Conservation (phyloP, 305 asterid species). For the Solanum hybrid region DNA sequence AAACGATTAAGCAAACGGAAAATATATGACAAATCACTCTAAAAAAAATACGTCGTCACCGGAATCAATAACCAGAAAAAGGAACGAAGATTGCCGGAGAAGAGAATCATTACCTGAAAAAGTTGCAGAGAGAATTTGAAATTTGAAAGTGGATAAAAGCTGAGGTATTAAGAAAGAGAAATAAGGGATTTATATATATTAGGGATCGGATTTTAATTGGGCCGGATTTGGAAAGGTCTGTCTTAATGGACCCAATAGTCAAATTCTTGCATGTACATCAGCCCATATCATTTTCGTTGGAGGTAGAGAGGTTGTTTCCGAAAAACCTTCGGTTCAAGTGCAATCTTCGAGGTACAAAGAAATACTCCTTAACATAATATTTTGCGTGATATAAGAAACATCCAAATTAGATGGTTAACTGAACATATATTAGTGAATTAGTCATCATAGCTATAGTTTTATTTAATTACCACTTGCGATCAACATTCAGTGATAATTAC, state of each 20-base stretch:
- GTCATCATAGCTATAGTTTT: neutral
- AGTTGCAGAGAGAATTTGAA: neutral
- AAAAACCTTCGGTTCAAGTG: too few relatives aligned
- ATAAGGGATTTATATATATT: neutral
- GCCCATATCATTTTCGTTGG: neutral
- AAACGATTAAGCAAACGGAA: neutral
- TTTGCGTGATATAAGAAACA: neutral
- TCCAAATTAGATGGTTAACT: neutral
- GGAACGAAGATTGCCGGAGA: neutral
- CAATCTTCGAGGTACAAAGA: neutral
- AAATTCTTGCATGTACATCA: neutral
- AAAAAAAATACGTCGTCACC: neutral
- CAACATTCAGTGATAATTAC: too few relatives aligned
- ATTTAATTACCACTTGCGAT: too few relatives aligned
- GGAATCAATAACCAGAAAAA: neutral
- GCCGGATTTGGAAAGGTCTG: neutral
- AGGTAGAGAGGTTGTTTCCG: accelerated
- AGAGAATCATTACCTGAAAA: neutral
- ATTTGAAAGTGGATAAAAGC: neutral
- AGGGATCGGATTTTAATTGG: neutral
- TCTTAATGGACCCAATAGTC: neutral
- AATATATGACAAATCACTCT: neutral
- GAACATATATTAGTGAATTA: too few relatives aligned
- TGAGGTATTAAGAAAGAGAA: neutral
- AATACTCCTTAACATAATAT: neutral